Base-by-base conservation (phyloP, 2,329 filamentous ascomycete genomes). In the Curvularia sp. region DNA sequence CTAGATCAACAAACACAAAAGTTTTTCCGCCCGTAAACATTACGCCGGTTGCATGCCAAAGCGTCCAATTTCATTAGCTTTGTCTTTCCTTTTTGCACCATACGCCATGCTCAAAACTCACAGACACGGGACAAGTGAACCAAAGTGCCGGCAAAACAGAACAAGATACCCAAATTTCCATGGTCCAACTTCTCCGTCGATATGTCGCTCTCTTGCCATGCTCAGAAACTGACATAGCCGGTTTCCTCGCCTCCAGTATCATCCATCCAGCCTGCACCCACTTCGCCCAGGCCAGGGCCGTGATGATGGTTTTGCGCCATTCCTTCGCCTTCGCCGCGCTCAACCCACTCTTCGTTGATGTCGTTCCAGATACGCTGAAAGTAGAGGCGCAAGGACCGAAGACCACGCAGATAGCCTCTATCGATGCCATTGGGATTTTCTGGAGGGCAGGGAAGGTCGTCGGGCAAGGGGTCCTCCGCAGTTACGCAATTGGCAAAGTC, bases 401-500 rank as follows among this genome's bases (percentile, higher is more conserved):
- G 78, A 0, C 95, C 95, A 55, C 93, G 89, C 39, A 99, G 81
- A 71, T 98, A 99, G 0, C 95, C 95, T 27, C 88, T 86, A 67
- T 99, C 95, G 6, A 96, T 88, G 59, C 92, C 89, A 34, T 89
- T 80, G 0, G 92, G 91, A 72, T 96, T 87, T 58, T 87, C 84
- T 4, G 95, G 95, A 13, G 95, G 95, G 68, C 94, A 97, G 18
- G 82, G 79, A 1, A 82, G 79, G 58, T 86, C 82, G 10, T 87
- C 78, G 1, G 84, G 79, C 3, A 86, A 70, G 49, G 79, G 75
- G 70, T 97, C 93, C 65, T 95, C 90, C 3, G 92, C 91, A 1
- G 93, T 98, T 34, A 98, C 89, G 72, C 94, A 97, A 75, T 99
- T 99, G 63, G 95, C 95, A 80, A 99, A 99, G 77, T 99, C 95